Evolutionary conservation across 257 asterid genomes (phyloP), one percentile per base, ranked within the genome.

Genomic region (Solanum virginianum): DNA sequence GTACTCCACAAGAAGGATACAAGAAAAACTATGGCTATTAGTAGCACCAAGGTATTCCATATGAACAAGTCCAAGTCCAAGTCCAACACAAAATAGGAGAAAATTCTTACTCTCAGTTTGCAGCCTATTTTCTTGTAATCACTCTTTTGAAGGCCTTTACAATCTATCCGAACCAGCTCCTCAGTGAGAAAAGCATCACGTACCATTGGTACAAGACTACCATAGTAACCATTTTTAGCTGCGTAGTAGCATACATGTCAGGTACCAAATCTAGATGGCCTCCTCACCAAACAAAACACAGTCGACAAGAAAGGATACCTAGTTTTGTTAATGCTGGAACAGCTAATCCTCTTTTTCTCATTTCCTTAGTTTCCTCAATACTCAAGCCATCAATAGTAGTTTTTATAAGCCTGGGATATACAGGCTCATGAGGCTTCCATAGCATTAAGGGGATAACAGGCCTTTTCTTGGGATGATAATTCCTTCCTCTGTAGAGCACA

Each of bases 391-490:
- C 97, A 7, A 95, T 90, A 15, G 98, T 94, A 59, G 98, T 93
- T 90, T 91, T 96, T 74, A 95, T 84, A 80, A 96, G 98, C 89
- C 91, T 92, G 13, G 99, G 99, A 88, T 96, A 96, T 17, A 96
- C 96, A 2, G 98, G 99, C 85, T 94, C 98, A 32, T 90, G 98
- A 74, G 99, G 99, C 90, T 95, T 96, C 99, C 99, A 96, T 83
- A 95, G 84, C 98, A 95, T 96, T 75, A 92, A 77, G 11, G 99
- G 99, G 88, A 96, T 86, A 82, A 87, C 88, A 16, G 97, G 97
- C 83, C 92, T 91, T 85, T 87, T 85, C 89, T 89, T 91, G 14
- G 92, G 87, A 83, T 87, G 85, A 86, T 96, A 96, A 85, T 93
- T 59, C 90, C 99, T 86, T 70, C 98, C 99, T 87, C 99, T 91